Evolutionary conservation across 164 flowering plant species (phyloP).

Genomic region (Berberis thunbergii): DNA sequence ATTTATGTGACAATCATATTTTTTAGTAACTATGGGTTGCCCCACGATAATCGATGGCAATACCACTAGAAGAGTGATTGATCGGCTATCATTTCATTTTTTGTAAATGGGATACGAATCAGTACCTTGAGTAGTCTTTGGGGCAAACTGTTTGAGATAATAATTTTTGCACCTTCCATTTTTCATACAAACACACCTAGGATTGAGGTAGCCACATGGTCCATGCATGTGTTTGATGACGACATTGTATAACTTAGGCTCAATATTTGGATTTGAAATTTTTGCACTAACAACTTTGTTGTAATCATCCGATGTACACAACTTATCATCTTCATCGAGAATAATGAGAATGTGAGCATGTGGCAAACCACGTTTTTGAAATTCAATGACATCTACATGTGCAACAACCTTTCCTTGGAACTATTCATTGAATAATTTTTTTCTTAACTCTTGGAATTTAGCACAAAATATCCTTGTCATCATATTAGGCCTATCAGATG

Average conservation of each 20-base stretch:
- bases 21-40: background rate
- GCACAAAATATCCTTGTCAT: constrained; percentile 8
- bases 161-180: background rate
- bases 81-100: background rate
- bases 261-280: background rate
- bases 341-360: constrained; percentile 19
- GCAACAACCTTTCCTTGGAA: constrained; percentile 11
- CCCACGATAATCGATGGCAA: background rate
- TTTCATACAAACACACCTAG: constrained; percentile 1
- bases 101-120: constrained; percentile 12
- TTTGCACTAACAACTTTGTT: constrained; percentile 8
- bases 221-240: constrained; percentile 21
- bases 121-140: background rate
- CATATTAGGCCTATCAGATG: constrained; percentile 18
- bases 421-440: background rate
- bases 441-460: constrained; percentile 11
- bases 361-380: constrained; percentile 16
- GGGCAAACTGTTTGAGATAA: constrained; percentile 6
- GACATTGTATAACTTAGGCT: background rate
- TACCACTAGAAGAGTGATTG: background rate
- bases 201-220: constrained; percentile 8
- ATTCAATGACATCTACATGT: constrained; percentile 13
- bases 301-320: background rate
- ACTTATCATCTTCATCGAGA: background rate
- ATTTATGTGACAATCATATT: background rate